Evolutionary conservation across 139 green algal genomes (phyloP).

Genomic region (Haematococcus sp.): DNA sequence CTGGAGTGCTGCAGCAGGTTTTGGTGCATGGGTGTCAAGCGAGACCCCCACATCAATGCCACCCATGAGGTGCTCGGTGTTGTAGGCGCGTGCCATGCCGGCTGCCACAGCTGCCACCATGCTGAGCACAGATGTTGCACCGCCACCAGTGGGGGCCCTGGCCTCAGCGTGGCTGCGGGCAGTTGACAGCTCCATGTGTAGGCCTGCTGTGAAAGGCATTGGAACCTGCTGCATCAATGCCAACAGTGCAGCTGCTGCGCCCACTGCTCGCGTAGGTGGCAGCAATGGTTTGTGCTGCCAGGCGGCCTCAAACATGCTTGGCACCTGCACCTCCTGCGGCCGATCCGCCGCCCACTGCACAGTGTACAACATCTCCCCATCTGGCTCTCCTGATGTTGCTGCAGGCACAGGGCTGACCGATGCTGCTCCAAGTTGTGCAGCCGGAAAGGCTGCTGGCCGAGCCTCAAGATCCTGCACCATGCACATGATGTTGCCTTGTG

Average conservation of each 20-base stretch:
- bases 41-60: background rate
- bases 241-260: no score
- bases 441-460: constrained; percentile 17
- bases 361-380: constrained; percentile 26
- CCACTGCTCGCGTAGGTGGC: no score
- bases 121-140: no score
- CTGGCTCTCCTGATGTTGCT: background rate
- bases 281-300: no score
- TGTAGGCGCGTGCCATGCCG: constrained; percentile 48
- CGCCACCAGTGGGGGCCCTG: no score
- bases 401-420: no score
- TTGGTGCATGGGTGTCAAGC: background rate
- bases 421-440: background rate
- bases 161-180: no score
- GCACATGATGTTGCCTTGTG: constrained; percentile 24
- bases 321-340: background rate
- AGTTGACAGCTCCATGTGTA: no score
- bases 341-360: constrained; percentile 23
- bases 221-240: no score
- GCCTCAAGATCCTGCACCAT: constrained; percentile 53
- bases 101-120: background rate
- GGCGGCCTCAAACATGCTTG: no score
- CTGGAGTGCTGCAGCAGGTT: background rate
- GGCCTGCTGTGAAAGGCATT: no score
- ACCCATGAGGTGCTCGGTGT: constrained; percentile 32